A percentile compares a stretch with the other conserved stretches of the same genome.
Conservation (phyloP, 495 filamentous ascomycete genomes). For the Tetracladium marchalianum region DNA sequence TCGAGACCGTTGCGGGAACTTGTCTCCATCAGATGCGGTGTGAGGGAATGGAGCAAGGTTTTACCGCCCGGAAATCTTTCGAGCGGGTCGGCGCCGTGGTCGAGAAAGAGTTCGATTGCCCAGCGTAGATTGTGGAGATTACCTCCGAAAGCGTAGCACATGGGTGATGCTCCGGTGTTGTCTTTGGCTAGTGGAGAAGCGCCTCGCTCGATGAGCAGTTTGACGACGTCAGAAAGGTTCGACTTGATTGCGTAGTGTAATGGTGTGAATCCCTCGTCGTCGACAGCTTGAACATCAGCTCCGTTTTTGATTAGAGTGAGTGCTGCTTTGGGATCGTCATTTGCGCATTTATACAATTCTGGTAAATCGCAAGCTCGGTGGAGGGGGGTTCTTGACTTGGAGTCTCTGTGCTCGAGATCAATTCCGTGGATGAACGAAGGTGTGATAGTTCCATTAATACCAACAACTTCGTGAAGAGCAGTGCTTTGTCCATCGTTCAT, state of each 20-base stretch:
- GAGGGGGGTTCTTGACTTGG: constrained; percentile 1
- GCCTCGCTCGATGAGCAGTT: background rate
- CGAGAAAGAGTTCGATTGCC: background rate
- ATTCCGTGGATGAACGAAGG: background rate
- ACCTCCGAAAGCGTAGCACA: constrained; percentile 14
- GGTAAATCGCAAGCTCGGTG: background rate
- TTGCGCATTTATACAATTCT: background rate
- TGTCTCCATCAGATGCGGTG: constrained; percentile 7
- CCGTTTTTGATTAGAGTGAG: background rate
- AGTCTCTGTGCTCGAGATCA: background rate
- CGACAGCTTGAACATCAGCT: background rate
- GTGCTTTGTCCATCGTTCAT: background rate
- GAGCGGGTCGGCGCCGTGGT: background rate
- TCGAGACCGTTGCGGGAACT: background rate
- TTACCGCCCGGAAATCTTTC: constrained; percentile 10
- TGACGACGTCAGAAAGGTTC: background rate
- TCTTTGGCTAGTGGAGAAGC: background rate
- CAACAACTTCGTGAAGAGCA: background rate
- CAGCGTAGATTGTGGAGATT: constrained; percentile 1
- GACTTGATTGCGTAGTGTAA: background rate
- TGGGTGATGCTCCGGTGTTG: constrained; percentile 1
- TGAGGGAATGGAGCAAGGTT: constrained; percentile 11
- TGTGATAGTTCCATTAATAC: background rate
- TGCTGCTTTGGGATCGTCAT: background rate
- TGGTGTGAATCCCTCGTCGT: background rate